Base-by-base conservation (phyloP, 768 basidiomycete genomes). In the Tulasnella sp. region DNA sequence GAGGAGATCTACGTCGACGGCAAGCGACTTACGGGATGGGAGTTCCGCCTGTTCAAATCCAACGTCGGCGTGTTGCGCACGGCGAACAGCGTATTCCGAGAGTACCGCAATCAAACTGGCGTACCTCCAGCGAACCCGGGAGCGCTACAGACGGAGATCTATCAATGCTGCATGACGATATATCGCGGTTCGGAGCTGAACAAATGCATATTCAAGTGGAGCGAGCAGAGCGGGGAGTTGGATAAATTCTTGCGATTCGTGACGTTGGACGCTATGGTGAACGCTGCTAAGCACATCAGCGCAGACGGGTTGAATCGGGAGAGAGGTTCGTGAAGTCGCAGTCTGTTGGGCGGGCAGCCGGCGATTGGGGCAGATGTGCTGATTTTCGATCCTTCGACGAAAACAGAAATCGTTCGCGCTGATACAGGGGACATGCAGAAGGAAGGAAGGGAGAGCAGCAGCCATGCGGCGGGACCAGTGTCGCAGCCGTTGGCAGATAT, bases 31-130 rank as follows among this genome's bases (percentile, higher is more conserved):
- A 88, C 89, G 28, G 95, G 95, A 0, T 96, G 95, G 95, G 95
- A 96, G 85, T 95, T 96, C 86, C 90, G 95, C 11, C 87, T 96
- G 60, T 96, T 93, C 89, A 89, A 89, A 80, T 90, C 93, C 20
- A 90, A 90, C 78, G 89, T 95, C 22, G 93, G 92, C 22, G 50
- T 44, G 16, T 69, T 69, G 64, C 64, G 64, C 64, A 31, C 74
- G 42, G 20, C n/a, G 7, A 28, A 28, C 74, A 75, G 76, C 46
- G 76, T 50, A 8, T 58, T 77, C 34, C 2, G 76, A 22, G 54
- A 50, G 46, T 77, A 69, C 31, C 64, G 64, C 28, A 69, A 37
- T 69, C 64, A 69, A 37, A 14, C 64, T 1, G 41, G 42, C 22
- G 22, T 74, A 41, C 74, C 3, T 90, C 90, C 18, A 89, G 92